phyloP scores from a whole-genome alignment of 192 early-diverging fungal genomes.

The Coemansia sp. region DNA sequence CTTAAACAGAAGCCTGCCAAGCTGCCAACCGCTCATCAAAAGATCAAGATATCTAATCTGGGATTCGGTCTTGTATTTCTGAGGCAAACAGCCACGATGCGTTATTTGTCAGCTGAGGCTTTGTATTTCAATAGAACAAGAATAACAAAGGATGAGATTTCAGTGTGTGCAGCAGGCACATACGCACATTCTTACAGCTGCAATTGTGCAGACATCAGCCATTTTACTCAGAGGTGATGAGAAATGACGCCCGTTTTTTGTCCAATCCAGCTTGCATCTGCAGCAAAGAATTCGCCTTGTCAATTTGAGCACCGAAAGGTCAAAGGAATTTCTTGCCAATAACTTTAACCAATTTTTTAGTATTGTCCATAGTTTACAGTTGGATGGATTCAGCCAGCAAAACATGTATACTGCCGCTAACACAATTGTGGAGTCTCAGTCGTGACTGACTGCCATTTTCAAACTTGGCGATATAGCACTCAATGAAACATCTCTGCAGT shows the following conservation, averaged over 20 bases:
- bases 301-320: not conserved
- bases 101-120: too few relatives aligned
- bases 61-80: not conserved
- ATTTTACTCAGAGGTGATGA: not conserved
- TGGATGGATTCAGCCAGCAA: not conserved
- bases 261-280: not conserved
- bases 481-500: not conserved
- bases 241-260: not conserved
- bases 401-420: not conserved
- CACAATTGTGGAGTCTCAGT: not conserved
- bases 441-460: not conserved
- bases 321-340: too few relatives aligned
- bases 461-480: not conserved
- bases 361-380: too few relatives aligned
- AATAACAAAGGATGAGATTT: not conserved
- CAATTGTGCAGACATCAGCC: not conserved
- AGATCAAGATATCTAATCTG: not conserved
- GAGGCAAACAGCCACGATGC: not conserved
- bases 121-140: not conserved
- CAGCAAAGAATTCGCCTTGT: not conserved
- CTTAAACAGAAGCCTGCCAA: too few relatives aligned
- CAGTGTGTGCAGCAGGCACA: not conserved
- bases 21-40: not conserved
- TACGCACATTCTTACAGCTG: not conserved
- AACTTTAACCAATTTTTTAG: too few relatives aligned